Conservation (phyloP, 805 yeast genomes). For the Sporopachydermia lactativora region DNA sequence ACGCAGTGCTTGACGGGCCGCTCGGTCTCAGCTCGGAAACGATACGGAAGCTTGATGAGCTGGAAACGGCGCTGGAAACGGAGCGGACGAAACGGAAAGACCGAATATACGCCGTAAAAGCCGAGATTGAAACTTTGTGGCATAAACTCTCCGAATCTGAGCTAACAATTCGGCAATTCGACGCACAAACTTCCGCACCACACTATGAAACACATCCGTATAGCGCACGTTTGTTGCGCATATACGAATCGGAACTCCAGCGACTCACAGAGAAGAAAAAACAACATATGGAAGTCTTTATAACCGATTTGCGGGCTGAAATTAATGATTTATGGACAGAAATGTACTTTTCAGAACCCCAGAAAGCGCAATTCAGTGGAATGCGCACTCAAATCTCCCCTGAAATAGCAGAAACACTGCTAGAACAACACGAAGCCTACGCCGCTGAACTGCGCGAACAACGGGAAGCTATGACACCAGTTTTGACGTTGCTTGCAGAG, state of each 20-base stretch:
- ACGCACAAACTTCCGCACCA: not conserved
- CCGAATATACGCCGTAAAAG: not conserved
- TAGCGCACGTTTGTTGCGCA: conserved; percentile 30
- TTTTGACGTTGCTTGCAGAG: conserved; percentile 40
- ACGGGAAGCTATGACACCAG: conserved; percentile 34
- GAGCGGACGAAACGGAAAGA: not conserved
- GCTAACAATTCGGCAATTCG: not conserved
- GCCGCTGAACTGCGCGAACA: conserved; percentile 35
- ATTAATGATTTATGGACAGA: conserved; percentile 50
- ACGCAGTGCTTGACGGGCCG: not conserved
- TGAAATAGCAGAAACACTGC: conserved; percentile 41
- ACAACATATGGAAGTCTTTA: conserved; percentile 52
- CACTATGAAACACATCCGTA: conserved; percentile 16
- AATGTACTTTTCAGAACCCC: conserved; percentile 41
- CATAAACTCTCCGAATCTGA: not conserved
- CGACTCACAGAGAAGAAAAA: conserved; percentile 47
- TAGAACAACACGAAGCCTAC: conserved; percentile 54
- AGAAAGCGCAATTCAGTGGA: conserved; percentile 33
- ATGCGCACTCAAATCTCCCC: conserved; percentile 23
- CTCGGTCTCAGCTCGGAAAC: not conserved
- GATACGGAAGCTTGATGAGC: not conserved
- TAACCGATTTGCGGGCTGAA: conserved; percentile 42
- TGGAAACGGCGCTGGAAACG: not conserved
- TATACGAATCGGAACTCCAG: conserved; percentile 39
- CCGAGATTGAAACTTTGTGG: not conserved